Base-by-base conservation (phyloP, 305 asterid species). In the Fraxinus sp. region DNA sequence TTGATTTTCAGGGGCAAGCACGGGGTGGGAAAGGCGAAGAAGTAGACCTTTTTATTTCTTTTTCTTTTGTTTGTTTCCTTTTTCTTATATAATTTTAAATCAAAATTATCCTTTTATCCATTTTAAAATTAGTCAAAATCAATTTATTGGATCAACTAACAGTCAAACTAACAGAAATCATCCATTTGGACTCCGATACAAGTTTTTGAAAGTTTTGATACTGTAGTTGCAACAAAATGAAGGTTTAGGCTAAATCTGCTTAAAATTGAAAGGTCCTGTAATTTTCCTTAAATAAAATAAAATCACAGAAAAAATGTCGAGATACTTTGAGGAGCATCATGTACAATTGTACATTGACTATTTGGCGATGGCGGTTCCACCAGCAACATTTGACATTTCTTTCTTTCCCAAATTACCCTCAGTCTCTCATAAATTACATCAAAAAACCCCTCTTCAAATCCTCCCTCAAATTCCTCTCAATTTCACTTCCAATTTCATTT, bases 391-490 rank as follows among this genome's bases (percentile, higher is more conserved):
- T 1, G n/a, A 52, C 41, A 52, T 20, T 77, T 28, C 13, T 5
- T 11, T 7, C 5, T 49, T 33, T 79, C 81, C 85, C 72, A 74
- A 81, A 81, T 57, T 79, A 28, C 86, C 85, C 89, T 79, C 11
- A 28, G 33, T 39, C 80, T 41, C 44, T 26, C 13, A 9, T 44
- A 70, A 39, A 36, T 71, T 79, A 55, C 76, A 16, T 59, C 39
- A 79, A 71, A 46, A 18, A 36, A 1, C 55, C 39, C 75, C 20
- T 35, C 76, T 62, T 78, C 88, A 74, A 85, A 74, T 80, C 79
- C 77, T 14, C 64, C 88, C 52, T 59, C 86, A 39, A 76, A 57
- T 86, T 82, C 76, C 77, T 70, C 64, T 68, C 18, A 26, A 74
- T 66, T 77, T 46, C 76, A 64, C 75, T 26, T 28, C 85, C 44